Conservation (phyloP, 176 grass and related monocot species). For the Hyparrhenia diplandra region DNA sequence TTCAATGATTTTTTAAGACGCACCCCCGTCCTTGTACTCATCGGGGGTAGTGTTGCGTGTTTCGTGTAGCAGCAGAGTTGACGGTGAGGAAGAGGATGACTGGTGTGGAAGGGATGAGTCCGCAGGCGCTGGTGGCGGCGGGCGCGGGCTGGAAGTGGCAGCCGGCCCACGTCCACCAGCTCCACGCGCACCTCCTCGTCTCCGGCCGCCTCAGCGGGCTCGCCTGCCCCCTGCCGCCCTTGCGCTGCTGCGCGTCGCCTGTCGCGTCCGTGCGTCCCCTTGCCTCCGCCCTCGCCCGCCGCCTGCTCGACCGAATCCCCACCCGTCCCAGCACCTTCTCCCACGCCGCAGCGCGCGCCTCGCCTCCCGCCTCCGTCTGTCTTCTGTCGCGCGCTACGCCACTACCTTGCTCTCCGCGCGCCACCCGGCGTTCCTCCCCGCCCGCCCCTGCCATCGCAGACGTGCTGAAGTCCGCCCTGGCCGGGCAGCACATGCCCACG, state of each 20-base stretch:
- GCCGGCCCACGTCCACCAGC: slow-evolving; percentile 38
- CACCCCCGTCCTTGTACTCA: slow-evolving; percentile 25
- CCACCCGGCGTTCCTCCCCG: slow-evolving; percentile 22
- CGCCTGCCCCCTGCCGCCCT: slow-evolving; percentile 7
- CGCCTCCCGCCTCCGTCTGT: neutral
- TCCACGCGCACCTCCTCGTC: slow-evolving; percentile 38
- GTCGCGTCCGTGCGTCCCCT: neutral
- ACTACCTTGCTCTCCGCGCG: slow-evolving; percentile 22
- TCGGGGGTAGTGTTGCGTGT: neutral
- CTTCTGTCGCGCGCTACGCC: slow-evolving; percentile 19
- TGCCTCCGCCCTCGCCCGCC: slow-evolving; percentile 34
- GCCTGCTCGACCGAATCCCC: slow-evolving; percentile 18
- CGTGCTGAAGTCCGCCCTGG: slow-evolving; percentile 45
- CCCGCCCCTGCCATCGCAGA: slow-evolving; percentile 38
- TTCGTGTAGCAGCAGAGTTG: slow-evolving; percentile 47
- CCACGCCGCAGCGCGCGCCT: slow-evolving; percentile 34
- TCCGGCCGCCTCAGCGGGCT: slow-evolving; percentile 30
- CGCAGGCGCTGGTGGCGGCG: neutral
- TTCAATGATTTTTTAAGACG: neutral
- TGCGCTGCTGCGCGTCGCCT: slow-evolving; percentile 28
- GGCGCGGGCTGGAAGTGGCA: slow-evolving; percentile 6
- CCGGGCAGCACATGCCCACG: slow-evolving; percentile 46
- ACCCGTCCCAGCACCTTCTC: slow-evolving; percentile 6
- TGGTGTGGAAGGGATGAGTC: slow-evolving; percentile 13
- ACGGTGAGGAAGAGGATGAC: slow-evolving; percentile 29